Percentiles rank a stretch among this genome's conserved stretches.
These are phyloP conservation scores for Thelonectria rubi DNA, from an alignment of 2,329 filamentous ascomycete genomes.

Conservation along the genomic window DNA sequence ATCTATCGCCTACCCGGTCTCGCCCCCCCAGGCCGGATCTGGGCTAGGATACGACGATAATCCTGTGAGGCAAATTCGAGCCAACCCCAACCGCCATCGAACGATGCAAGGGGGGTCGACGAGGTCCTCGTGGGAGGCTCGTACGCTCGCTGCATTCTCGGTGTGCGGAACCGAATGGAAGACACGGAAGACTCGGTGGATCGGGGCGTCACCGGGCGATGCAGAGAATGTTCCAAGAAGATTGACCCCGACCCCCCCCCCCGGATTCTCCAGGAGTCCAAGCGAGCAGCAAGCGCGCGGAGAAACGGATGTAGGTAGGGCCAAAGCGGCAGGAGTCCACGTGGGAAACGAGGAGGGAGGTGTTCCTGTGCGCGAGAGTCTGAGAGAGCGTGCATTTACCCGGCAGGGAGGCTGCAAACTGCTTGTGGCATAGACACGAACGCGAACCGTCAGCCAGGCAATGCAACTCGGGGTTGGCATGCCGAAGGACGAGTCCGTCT, in stretches of 20 bases:
- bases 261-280: slow-evolving; percentile 3
- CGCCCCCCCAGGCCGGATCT: slow-evolving; percentile 5
- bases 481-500: slow-evolving; percentile 3
- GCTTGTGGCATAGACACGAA: not conserved
- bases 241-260: slow-evolving; percentile 5
- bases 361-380: not conserved
- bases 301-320: slow-evolving; percentile 8
- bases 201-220: not conserved
- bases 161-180: slow-evolving; percentile 16
- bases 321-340: slow-evolving; percentile 16
- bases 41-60: slow-evolving; percentile 5
- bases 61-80: slow-evolving; percentile 18
- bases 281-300: not conserved
- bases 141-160: slow-evolving; percentile 9
- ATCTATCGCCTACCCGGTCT: not conserved
- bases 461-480: slow-evolving; percentile 13
- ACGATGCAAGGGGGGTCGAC: slow-evolving; percentile 5
- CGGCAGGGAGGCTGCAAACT: slow-evolving; percentile 5
- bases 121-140: not conserved
- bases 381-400: slow-evolving; percentile 12
- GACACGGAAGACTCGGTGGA: slow-evolving; percentile 2
- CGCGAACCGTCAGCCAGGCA: not conserved
- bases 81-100: slow-evolving; percentile 6
- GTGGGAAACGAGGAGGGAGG: slow-evolving; percentile 1
- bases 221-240: not conserved